Conservation (phyloP, 306 rosid species). For the Cucurbita ficifolia region DNA sequence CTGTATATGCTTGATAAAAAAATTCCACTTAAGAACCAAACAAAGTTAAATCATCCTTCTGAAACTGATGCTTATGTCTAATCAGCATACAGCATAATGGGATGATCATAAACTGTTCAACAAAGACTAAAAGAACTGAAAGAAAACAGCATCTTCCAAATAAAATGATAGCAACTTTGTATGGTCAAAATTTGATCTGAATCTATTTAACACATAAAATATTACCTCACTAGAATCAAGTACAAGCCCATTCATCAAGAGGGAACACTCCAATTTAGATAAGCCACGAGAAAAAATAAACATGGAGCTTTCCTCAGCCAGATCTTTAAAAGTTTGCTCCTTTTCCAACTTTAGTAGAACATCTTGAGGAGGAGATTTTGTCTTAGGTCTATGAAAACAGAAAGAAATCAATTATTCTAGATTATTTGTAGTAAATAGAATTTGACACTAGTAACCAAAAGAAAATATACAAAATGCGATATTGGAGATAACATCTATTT, state of each 20-base stretch:
- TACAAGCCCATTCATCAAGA: conserved; percentile 90
- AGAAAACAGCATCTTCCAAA: neutral
- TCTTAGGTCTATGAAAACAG: conserved; percentile 55
- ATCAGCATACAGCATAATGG: neutral
- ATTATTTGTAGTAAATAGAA: neutral
- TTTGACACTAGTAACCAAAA: neutral
- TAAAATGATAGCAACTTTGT: neutral
- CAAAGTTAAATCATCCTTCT: neutral
- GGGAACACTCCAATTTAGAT: conserved; percentile 47
- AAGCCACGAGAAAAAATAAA: conserved; percentile 71
- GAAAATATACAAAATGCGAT: neutral
- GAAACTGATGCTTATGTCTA: neutral
- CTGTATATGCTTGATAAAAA: neutral
- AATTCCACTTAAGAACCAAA: neutral
- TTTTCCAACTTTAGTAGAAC: conserved; percentile 60
- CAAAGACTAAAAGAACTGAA: neutral
- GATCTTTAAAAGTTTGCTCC: conserved; percentile 55
- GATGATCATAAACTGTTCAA: neutral
- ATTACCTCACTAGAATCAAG: conserved; percentile 70
- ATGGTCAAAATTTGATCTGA: neutral
- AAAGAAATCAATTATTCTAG: conserved; percentile 11
- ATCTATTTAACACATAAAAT: neutral
- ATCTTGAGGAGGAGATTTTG: conserved; percentile 83
- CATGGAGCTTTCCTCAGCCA: conserved; percentile 63
- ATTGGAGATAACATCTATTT: neutral